Evolutionary conservation across 768 basidiomycete genomes (phyloP), one percentile per base, ranked within the genome.

Genomic region (Mycena vitilis): DNA sequence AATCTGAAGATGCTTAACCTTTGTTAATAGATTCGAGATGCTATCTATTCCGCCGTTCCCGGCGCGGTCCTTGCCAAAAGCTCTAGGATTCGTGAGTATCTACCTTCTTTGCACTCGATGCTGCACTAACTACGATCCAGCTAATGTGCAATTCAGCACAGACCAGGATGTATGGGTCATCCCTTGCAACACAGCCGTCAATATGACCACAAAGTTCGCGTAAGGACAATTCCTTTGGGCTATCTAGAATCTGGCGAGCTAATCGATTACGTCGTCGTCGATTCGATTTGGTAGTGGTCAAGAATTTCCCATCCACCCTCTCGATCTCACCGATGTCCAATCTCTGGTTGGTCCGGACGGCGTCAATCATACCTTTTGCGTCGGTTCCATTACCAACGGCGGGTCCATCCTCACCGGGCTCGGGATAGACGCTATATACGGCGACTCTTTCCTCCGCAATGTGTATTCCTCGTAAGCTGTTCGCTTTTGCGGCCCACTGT

Each of bases 371-470:
- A 81, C 82, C 0, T 79, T 81, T 49, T 86, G 85, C 71, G 63
- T 79, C 22, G 77, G 78, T 22, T 68, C 82, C 2, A 78, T 83
- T 47, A 77, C 73, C 1, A 71, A 75, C 3, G 75, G 75, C 2
- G 78, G 82, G 16, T 58, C 56, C 22, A 61, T 73, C 45, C 73
- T 71, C 8, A 66, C 30, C 30, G 30, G 48, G 3, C 65, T 63
- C 36, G 83, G 77, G 16, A 75, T 81, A 36, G 84, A 85, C 30
- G 78, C 78, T 22, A 51, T 82, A 2, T 78, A 85, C 47, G 84
- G 84, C 2, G 82, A 82, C 66, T 76, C 81, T 7, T 84, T 84
- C 74, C 78, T 85, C 71, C 81, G 84, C 44, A 85, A 85, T 60
- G 81, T 84, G 30, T 85, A 85, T 63, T 75, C 81, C 0, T 79